Conservation (phyloP, 2,329 filamentous ascomycete genomes). For the Pseudopithomyces maydicus region DNA sequence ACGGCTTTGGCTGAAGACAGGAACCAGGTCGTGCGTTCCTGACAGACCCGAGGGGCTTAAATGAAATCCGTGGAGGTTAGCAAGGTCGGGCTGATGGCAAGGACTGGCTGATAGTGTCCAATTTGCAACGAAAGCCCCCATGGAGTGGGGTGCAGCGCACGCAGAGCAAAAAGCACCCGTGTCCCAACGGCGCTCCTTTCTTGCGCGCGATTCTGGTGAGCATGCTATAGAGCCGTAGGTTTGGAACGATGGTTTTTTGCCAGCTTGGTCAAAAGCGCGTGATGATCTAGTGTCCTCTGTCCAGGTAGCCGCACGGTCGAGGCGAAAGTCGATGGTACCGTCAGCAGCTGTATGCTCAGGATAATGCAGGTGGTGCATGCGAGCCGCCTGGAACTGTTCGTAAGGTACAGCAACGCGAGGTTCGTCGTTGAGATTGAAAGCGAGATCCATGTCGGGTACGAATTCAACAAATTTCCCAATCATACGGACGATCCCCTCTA, state of each 20-base stretch:
- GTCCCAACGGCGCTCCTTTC: conserved; percentile 66
- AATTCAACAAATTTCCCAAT: conserved; percentile 55
- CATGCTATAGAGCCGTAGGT: conserved; percentile 60
- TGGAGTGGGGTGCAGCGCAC: conserved; percentile 68
- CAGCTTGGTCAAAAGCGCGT: conserved; percentile 40
- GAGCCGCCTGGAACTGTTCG: conserved; percentile 32
- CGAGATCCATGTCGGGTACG: conserved; percentile 67
- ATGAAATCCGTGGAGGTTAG: conserved; percentile 74
- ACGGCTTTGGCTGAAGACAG: conserved; percentile 78
- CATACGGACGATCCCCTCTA: conserved; percentile 59
- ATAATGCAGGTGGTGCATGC: conserved; percentile 28
- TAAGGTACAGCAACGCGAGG: conserved; percentile 61
- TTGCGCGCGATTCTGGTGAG: conserved; percentile 64
- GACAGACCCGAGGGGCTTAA: conserved; percentile 67
- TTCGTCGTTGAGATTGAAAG: conserved; percentile 67
- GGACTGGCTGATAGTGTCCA: conserved; percentile 70
- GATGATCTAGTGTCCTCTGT: conserved; percentile 26
- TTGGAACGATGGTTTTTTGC: conserved; percentile 47
- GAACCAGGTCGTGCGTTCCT: conserved; percentile 68
- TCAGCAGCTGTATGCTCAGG: conserved; percentile 26
- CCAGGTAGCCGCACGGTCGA: conserved; percentile 47
- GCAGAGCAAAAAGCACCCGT: conserved; percentile 66
- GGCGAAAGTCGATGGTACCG: conserved; percentile 42
- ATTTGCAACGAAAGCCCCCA: conserved; percentile 68
- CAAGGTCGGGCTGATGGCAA: conserved; percentile 78